Evolutionary conservation across 257 asterid species (phyloP), one percentile per base, ranked within the genome.

Genomic region (Solanum gracilifrons): DNA sequence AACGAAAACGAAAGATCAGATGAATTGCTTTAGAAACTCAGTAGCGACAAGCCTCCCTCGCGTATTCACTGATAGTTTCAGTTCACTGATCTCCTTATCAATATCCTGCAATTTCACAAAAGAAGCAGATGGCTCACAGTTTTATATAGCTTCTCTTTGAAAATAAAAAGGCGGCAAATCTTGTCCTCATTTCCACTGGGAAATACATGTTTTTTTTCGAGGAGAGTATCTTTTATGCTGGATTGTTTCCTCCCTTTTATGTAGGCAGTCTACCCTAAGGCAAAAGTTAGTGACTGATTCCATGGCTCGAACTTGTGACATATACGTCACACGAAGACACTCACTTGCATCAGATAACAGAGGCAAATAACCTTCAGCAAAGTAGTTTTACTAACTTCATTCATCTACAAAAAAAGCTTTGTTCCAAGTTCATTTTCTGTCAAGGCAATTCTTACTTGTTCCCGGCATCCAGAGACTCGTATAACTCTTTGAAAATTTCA

Each of bases 41-140:
- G 99, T 94, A 11, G 99, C 99, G 73, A 97, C 99, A 27, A 97
- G 98, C 89, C 99, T 93, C 88, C 99, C 99, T 87, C 99, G 92
- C 16, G 99, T 96, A 93, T 96, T 97, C 83, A 97, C 95, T 0
- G 99, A 97, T 87, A 97, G 82, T 88, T 97, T 97, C 76, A 97
- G 93, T 85, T 97, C 99, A 35, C 95, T 95, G 73, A 96, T 97
- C 91, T 96, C 99, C 90, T 97, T 97, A 86, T 96, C 99, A 25
- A 96, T 97, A 89, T 97, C 99, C 99, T 97, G 98, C 88, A 87
- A 71, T 82, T 76, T 36, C 76, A 87, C 60, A 87, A 87, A 79
- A 79, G 85, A 79, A 82, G 69, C 43, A 18, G 60, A 39, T 77
- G 60, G 84, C 39, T 77, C 15, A 76, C 23, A 76, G 16, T n/a